Evolutionary conservation across 1,284 basidiomycete genomes (phyloP).

Genomic region (Stygiomarasmius scandens): DNA sequence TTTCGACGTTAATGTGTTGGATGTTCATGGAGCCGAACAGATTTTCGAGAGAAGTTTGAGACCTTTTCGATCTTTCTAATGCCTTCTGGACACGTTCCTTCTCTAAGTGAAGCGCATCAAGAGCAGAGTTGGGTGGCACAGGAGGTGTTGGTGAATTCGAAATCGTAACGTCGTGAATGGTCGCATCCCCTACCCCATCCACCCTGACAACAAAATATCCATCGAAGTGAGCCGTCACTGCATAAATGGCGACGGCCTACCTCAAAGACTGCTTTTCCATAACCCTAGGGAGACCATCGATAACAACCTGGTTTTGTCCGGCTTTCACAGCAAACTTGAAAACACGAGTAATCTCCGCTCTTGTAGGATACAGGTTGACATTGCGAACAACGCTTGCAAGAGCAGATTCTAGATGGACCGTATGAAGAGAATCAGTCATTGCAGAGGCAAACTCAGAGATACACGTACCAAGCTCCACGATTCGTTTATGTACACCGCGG

Average conservation of each 20-base stretch:
- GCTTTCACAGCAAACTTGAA: conserved; percentile 31
- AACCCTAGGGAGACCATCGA: conserved; percentile 31
- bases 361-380: conserved; percentile 35
- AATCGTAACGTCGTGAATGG: conserved; percentile 31
- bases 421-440: conserved; percentile 8
- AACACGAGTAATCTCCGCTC: conserved; percentile 35
- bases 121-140: conserved; percentile 12
- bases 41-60: neutral
- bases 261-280: conserved; percentile 34
- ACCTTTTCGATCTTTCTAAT: neutral
- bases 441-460: too few relatives aligned
- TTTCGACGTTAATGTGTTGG: neutral
- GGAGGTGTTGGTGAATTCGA: conserved; percentile 13
- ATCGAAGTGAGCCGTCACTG: neutral
- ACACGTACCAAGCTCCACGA: too few relatives aligned
- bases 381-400: conserved; percentile 32
- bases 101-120: conserved; percentile 4
- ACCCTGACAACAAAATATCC: conserved; percentile 21
- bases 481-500: too few relatives aligned
- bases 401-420: conserved; percentile 26
- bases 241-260: conserved; percentile 20
- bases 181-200: conserved; percentile 29
- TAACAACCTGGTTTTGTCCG: conserved; percentile 35
- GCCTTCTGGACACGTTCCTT: conserved; percentile 1
- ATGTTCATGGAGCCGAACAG: neutral